Evolutionary conservation across 345 rosid species (phyloP).

Genomic region (Melastoma malabathricum): DNA sequence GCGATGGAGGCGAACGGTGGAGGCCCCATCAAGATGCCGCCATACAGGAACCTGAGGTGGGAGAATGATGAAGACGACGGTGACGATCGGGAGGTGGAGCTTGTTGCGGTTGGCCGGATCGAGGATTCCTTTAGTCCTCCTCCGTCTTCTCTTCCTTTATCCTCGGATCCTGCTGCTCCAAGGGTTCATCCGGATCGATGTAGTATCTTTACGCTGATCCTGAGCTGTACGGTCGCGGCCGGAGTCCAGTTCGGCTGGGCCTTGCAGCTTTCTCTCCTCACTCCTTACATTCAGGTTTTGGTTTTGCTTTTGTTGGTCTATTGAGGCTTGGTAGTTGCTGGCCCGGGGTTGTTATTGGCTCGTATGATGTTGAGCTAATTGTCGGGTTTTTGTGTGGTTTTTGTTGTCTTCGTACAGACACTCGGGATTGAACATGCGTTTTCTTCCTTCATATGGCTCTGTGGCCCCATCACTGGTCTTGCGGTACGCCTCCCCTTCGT

Average conservation of each 20-base stretch:
- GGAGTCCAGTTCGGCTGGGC: slow-evolving; percentile 99
- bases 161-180: slow-evolving; percentile 11
- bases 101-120: slow-evolving; percentile 24
- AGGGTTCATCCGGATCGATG: slow-evolving; percentile 16
- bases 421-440: slow-evolving; percentile 89
- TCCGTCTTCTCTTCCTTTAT: slow-evolving; percentile 13
- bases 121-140: slow-evolving; percentile 17
- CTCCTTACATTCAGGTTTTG: slow-evolving; percentile 99
- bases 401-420: slow-evolving; percentile 49
- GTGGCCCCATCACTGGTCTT: slow-evolving; percentile 96
- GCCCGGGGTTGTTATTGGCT: neutral
- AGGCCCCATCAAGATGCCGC: slow-evolving; percentile 27
- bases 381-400: slow-evolving; percentile 2
- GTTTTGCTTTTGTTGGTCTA: slow-evolving; percentile 5
- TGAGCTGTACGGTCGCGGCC: slow-evolving; percentile 84
- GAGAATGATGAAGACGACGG: too few relatives aligned
- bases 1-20: slow-evolving; percentile 17
- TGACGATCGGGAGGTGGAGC: slow-evolving; percentile 59
- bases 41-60: slow-evolving; percentile 50
- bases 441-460: slow-evolving; percentile 96
- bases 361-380: neutral
- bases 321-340: slow-evolving; percentile 1
- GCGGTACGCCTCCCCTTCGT: slow-evolving; percentile 46
- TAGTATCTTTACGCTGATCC: slow-evolving; percentile 46
- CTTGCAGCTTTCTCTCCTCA: slow-evolving; percentile 81